Percentiles rank a stretch among this genome's conserved stretches.
Conservation (phyloP, 139 green algal genomes). For the Edaphochlamys debaryana region DNA sequence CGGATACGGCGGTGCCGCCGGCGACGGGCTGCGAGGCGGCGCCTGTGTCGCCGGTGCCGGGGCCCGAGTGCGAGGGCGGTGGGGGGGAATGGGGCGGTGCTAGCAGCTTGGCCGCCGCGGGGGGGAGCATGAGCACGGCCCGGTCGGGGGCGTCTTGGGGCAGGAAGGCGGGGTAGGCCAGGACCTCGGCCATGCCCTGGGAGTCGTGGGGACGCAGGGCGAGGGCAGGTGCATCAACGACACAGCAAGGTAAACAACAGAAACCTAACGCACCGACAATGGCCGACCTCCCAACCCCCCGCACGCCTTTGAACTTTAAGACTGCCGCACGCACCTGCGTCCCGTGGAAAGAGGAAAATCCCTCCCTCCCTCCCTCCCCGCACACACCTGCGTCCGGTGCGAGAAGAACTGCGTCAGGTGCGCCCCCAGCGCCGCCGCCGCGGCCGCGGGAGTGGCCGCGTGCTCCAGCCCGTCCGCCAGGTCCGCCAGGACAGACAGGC, state of each 20-base stretch:
- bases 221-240: not conserved
- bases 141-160: not conserved
- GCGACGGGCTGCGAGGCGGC: not conserved
- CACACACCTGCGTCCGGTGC: conserved; percentile 12
- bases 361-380: too few species aligned
- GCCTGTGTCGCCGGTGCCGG: not conserved
- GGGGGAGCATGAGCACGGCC: not conserved
- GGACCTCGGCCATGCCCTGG: conserved; percentile 20
- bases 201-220: too few species aligned
- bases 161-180: conserved; percentile 18
- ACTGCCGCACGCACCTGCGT: too few species aligned
- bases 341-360: too few species aligned
- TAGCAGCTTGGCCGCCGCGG: not conserved
- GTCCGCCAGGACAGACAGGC: conserved; percentile 2
- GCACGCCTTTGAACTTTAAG: too few species aligned
- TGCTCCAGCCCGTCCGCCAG: not conserved
- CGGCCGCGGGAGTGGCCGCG: not conserved
- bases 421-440: not conserved
- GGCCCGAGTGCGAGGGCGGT: not conserved
- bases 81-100: not conserved
- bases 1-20: not conserved
- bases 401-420: conserved; percentile 19
- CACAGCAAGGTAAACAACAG: too few species aligned
- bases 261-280: too few species aligned
- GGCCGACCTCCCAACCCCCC: too few species aligned